Evolutionary conservation across 768 basidiomycete genomes (phyloP).

Genomic region (Myochromella boudieri): DNA sequence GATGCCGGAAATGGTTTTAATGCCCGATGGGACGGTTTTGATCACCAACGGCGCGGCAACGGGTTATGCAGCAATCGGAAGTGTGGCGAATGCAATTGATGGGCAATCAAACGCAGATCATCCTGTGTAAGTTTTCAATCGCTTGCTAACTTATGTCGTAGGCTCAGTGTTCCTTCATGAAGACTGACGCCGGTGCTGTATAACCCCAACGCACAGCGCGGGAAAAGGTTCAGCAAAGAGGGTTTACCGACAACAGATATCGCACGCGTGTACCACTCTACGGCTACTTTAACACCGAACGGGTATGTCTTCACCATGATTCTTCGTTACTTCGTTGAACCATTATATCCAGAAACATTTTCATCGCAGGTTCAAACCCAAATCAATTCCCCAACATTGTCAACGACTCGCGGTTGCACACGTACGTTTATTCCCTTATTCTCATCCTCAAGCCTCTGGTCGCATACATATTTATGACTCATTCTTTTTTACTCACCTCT

Average conservation of each 20-base stretch:
- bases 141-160: neutral
- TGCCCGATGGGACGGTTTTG: constrained; percentile 39
- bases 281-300: constrained; percentile 52
- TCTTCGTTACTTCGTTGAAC: constrained; percentile 5
- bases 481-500: constrained; percentile 19
- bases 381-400: constrained; percentile 22
- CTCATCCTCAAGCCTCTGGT: too few relatives aligned
- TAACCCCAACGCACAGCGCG: constrained; percentile 39
- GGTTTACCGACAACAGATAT: constrained; percentile 41
- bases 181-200: constrained; percentile 45
- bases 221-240: constrained; percentile 44
- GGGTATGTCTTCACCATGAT: constrained; percentile 39
- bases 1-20: constrained; percentile 33
- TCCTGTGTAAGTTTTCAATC: constrained; percentile 19
- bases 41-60: constrained; percentile 41
- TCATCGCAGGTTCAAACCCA: constrained; percentile 44
- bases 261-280: constrained; percentile 62
- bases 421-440: constrained; percentile 5
- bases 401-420: constrained; percentile 10
- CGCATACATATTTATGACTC: constrained; percentile 13
- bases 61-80: constrained; percentile 38
- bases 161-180: constrained; percentile 28
- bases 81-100: constrained; percentile 22
- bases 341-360: constrained; percentile 10
- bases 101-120: constrained; percentile 25